Conservation (phyloP, 2,329 filamentous ascomycete genomes). For the Setomelanomma holmii region DNA sequence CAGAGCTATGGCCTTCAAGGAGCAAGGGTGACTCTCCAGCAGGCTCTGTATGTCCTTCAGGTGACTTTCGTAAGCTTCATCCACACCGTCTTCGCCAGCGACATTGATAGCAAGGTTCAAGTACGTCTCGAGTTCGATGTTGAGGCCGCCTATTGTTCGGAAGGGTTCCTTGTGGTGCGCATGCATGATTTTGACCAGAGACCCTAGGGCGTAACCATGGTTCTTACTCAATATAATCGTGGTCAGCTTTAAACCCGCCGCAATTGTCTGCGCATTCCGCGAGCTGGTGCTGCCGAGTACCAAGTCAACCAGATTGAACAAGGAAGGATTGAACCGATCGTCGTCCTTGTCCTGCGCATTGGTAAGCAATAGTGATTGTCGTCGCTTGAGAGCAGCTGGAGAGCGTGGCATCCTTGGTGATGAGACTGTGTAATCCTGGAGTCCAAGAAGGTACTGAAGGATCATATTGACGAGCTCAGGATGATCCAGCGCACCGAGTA, state of each 20-base stretch:
- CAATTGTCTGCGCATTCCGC: slow-evolving; percentile 84
- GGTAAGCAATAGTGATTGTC: slow-evolving; percentile 88
- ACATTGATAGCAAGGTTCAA: slow-evolving; percentile 72
- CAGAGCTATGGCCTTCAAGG: slow-evolving; percentile 70
- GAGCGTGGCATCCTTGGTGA: slow-evolving; percentile 47
- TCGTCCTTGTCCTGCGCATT: slow-evolving; percentile 78
- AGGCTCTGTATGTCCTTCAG: slow-evolving; percentile 73
- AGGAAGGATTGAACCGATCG: slow-evolving; percentile 78
- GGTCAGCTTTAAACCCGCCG: slow-evolving; percentile 85
- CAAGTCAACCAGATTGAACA: slow-evolving; percentile 94
- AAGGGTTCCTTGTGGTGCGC: slow-evolving; percentile 61
- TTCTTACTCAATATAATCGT: slow-evolving; percentile 87
- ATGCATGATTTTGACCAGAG: slow-evolving; percentile 72
- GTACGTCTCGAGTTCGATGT: slow-evolving; percentile 76
- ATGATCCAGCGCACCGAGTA: slow-evolving; percentile 89
- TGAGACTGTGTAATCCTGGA: slow-evolving; percentile 64
- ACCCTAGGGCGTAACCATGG: slow-evolving; percentile 82
- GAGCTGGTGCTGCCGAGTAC: slow-evolving; percentile 86
- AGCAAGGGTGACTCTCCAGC: slow-evolving; percentile 77
- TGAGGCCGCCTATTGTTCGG: slow-evolving; percentile 75
- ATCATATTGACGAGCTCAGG: slow-evolving; percentile 94
- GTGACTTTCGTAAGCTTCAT: slow-evolving; percentile 75
- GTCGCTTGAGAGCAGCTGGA: slow-evolving; percentile 75
- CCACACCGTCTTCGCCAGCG: slow-evolving; percentile 72
- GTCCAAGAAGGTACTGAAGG: slow-evolving; percentile 86